These are phyloP conservation scores for Echites panduratus DNA, from an alignment of 257 asterid species.

Conservation along the genomic window DNA sequence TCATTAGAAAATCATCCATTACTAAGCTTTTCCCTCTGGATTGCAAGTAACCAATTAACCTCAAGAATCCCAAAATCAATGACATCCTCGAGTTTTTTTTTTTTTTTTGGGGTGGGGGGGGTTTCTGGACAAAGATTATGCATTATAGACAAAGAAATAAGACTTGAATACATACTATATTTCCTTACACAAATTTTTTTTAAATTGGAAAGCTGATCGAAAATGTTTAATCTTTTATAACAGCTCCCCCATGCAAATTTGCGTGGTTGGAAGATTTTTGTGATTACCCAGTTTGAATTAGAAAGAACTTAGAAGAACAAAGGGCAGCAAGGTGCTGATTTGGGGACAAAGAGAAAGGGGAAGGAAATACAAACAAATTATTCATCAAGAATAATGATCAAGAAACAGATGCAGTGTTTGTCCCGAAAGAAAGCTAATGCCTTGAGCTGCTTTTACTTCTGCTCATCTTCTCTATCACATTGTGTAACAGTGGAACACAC, in stretches of 20 bases:
- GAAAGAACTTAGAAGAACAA: too few species aligned
- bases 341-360: not conserved
- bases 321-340: not conserved
- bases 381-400: not conserved
- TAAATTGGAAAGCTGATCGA: too few species aligned
- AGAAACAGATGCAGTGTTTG: not conserved
- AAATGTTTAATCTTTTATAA: too few species aligned
- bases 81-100: too few species aligned
- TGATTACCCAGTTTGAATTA: not conserved
- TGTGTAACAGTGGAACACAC: constrained; percentile 41
- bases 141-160: too few species aligned
- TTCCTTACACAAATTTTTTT: too few species aligned
- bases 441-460: constrained; percentile 26
- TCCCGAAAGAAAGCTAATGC: constrained; percentile 1
- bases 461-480: constrained; percentile 30
- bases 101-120: too few species aligned
- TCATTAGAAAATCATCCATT: too few species aligned
- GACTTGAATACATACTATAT: too few species aligned
- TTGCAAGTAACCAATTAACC: not conserved
- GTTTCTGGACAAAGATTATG: too few species aligned
- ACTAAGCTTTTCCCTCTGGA: not conserved
- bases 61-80: not conserved
- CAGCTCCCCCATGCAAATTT: not conserved
- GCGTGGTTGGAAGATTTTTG: not conserved
- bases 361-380: not conserved